Percentiles rank a stretch among this genome's conserved stretches.
Evolutionary conservation across 306 rosid genomes (phyloP).

Genomic region (Comarum palustre): DNA sequence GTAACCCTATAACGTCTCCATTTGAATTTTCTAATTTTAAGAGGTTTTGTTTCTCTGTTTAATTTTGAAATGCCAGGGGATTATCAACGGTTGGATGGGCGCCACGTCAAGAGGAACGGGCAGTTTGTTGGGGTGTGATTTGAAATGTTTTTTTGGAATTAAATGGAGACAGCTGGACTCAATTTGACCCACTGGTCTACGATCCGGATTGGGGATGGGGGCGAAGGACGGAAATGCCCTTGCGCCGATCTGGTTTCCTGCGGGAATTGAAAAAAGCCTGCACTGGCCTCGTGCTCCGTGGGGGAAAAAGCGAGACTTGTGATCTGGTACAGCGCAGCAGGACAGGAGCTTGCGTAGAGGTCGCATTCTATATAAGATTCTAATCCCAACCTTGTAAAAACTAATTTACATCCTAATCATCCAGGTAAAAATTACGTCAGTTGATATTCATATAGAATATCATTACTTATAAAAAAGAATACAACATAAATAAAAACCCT

Average conservation of each 20-base stretch:
- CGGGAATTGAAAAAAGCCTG: not conserved
- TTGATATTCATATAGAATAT: not conserved
- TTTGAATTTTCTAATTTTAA: not conserved
- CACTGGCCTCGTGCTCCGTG: not conserved
- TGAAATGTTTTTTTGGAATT: slow-evolving; percentile 13
- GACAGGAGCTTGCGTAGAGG: slow-evolving; percentile 1
- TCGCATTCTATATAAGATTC: not conserved
- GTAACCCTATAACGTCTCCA: slow-evolving; percentile 25
- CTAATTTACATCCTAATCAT: not conserved
- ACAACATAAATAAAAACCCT: too few species aligned
- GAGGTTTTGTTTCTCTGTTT: not conserved
- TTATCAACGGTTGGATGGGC: not conserved
- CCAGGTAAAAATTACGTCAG: not conserved
- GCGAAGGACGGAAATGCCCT: not conserved
- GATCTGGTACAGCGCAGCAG: slow-evolving; percentile 12
- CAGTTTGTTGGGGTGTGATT: not conserved
- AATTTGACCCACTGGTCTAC: not conserved
- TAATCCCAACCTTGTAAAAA: not conserved
- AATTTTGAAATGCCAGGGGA: not conserved
- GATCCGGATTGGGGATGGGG: not conserved
- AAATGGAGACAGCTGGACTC: slow-evolving; percentile 18
- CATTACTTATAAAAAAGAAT: too few species aligned
- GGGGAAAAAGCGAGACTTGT: not conserved
- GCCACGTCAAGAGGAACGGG: not conserved
- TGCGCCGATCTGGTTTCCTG: not conserved